Percentiles rank a stretch among this genome's conserved stretches.
Evolutionary conservation across 1,284 basidiomycete species (phyloP).

Genomic region (Uromyces viciae-fabae): DNA sequence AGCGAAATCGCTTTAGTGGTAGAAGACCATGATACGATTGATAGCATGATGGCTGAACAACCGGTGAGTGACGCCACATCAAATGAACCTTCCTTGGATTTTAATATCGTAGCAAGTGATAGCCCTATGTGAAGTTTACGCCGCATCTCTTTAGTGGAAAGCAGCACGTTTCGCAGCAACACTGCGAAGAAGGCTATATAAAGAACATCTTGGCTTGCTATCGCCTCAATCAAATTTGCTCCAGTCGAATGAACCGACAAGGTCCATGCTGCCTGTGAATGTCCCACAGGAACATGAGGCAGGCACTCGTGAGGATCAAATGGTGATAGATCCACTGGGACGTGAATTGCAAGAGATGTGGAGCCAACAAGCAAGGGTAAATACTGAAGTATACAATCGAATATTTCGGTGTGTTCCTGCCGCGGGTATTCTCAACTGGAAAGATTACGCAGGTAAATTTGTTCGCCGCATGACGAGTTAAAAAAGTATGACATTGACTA

Average conservation of each 20-base stretch:
- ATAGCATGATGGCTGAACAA: conserved; percentile 72
- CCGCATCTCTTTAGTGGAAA: conserved; percentile 56
- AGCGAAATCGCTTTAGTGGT: conserved; percentile 87
- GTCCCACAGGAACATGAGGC: conserved; percentile 67
- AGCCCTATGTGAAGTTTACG: conserved; percentile 49
- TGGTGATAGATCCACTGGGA: conserved; percentile 75
- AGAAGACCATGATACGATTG: conserved; percentile 76
- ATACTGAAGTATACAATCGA: conserved; percentile 75
- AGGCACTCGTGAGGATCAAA: conserved; percentile 61
- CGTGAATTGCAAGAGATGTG: conserved; percentile 65
- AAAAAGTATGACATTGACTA: too few species aligned
- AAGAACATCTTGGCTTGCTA: conserved; percentile 82
- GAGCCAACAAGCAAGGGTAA: conserved; percentile 69
- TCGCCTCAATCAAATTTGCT: conserved; percentile 61
- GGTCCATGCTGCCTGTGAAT: conserved; percentile 71
- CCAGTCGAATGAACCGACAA: conserved; percentile 53
- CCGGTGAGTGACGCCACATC: conserved; percentile 49
- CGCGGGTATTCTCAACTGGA: conserved; percentile 60
- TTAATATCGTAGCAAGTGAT: too few species aligned
- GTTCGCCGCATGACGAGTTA: neutral
- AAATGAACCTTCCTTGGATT: neutral
- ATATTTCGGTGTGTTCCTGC: conserved; percentile 57
- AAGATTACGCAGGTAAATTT: conserved; percentile 66
- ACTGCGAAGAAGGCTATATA: conserved; percentile 69
- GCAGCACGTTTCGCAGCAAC: conserved; percentile 72